Evolutionary conservation across 345 rosid species (phyloP).

Genomic region (Populus simonii): DNA sequence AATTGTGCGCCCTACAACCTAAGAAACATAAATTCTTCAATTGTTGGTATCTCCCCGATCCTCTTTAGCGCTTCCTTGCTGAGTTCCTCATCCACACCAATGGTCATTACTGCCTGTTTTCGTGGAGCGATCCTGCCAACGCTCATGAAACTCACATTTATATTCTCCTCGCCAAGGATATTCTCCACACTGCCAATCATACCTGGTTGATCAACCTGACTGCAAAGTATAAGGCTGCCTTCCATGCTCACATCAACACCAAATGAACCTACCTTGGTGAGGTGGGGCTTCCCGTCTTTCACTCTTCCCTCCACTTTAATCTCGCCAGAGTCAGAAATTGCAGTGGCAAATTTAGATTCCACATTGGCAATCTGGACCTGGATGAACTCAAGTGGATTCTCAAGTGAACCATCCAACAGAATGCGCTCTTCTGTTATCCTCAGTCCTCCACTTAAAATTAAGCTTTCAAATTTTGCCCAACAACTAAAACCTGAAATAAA

Average conservation of each 20-base stretch:
- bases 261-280: conserved; percentile 22
- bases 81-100: conserved; percentile 29
- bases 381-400: conserved; percentile 21
- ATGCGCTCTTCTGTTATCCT: conserved; percentile 16
- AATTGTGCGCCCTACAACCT: conserved; percentile 8
- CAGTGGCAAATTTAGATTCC: conserved; percentile 21
- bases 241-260: conserved; percentile 28
- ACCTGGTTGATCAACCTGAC: conserved; percentile 28
- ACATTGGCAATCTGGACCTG: conserved; percentile 28
- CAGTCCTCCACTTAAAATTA: conserved; percentile 11
- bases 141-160: conserved; percentile 28
- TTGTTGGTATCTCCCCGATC: conserved; percentile 10
- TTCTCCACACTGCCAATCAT: conserved; percentile 25
- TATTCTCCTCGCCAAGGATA: conserved; percentile 24
- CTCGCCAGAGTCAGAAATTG: conserved; percentile 25
- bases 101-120: conserved; percentile 25
- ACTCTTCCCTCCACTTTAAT: conserved; percentile 26
- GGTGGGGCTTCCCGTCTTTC: conserved; percentile 21
- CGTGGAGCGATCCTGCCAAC: conserved; percentile 23
- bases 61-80: conserved; percentile 12
- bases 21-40: conserved; percentile 25
- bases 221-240: conserved; percentile 22
- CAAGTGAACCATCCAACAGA: conserved; percentile 18
- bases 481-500: not conserved
- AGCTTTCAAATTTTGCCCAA: too few relatives aligned